These are phyloP conservation scores for Ceratocystis harringtonii DNA, from an alignment of 2,329 filamentous ascomycete species.

Conservation along the genomic window DNA sequence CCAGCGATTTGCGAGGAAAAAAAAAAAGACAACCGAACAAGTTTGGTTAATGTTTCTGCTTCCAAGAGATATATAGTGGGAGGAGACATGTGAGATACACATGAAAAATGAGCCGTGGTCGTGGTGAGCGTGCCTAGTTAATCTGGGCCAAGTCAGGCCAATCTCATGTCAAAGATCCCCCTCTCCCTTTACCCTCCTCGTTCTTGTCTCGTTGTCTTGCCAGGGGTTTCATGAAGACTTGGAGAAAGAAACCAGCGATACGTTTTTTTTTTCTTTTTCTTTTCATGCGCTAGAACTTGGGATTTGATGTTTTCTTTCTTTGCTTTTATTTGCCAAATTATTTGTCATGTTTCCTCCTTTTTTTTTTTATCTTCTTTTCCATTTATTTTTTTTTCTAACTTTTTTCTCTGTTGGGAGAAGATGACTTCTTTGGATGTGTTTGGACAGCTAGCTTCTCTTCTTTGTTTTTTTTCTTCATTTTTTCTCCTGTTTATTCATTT, in stretches of 20 bases:
- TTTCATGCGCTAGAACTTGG: constrained; percentile 16
- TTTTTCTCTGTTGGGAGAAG: constrained; percentile 16
- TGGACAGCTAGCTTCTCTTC: not conserved
- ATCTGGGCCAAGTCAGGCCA: no score
- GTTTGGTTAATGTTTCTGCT: not conserved
- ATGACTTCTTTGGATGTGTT: constrained; percentile 18
- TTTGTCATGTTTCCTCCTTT: constrained; percentile 16
- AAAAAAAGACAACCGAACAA: no score
- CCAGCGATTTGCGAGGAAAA: not conserved
- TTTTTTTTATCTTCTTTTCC: constrained; percentile 18
- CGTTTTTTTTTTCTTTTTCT: constrained; percentile 17
- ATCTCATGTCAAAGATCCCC: no score
- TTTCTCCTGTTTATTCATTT: constrained; percentile 13
- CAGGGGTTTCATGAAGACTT: no score
- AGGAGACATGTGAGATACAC: not conserved
- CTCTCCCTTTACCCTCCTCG: no score
- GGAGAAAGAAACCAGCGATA: constrained; percentile 18
- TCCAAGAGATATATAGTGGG: not conserved
- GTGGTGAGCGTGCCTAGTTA: no score
- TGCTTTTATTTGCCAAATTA: constrained; percentile 16
- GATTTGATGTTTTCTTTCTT: constrained; percentile 17
- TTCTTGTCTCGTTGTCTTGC: no score
- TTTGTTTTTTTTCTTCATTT: constrained; percentile 11
- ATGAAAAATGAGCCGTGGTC: no score
- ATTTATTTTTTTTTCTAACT: constrained; percentile 9